Percentiles rank a stretch among this genome's conserved stretches.
Conservation (phyloP, 441 rosid genomes). For the Eutrema salsugineum region DNA sequence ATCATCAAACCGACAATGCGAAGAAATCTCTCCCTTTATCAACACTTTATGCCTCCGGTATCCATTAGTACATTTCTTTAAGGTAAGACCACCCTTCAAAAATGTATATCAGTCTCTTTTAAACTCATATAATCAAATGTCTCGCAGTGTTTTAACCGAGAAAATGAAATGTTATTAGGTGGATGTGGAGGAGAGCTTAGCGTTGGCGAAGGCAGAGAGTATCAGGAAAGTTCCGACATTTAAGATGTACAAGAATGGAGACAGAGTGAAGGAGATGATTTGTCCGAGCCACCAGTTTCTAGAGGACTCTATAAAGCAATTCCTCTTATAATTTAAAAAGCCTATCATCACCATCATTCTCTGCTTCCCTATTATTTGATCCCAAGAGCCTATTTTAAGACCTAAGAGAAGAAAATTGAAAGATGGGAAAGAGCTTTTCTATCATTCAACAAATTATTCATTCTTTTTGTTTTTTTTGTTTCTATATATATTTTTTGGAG, state of each 20-base stretch:
- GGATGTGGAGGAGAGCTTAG: conserved; percentile 49
- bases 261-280: conserved; percentile 51
- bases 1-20: conserved; percentile 45
- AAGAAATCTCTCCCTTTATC: conserved; percentile 56
- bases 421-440: conserved; percentile 17
- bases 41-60: conserved; percentile 58
- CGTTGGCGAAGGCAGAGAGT: conserved; percentile 40
- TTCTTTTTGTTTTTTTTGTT: conserved; percentile 10
- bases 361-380: conserved; percentile 6
- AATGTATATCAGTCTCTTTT: neutral
- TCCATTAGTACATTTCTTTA: conserved; percentile 55
- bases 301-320: conserved; percentile 46
- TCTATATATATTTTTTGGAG: neutral
- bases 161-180: conserved; percentile 28
- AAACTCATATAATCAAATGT: neutral
- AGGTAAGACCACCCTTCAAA: conserved; percentile 32
- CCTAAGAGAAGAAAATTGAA: conserved; percentile 7
- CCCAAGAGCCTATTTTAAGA: conserved; percentile 14
- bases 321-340: conserved; percentile 23
- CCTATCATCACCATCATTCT: conserved; percentile 16
- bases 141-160: neutral
- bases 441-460: conserved; percentile 29
- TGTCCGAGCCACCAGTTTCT: conserved; percentile 46
- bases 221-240: conserved; percentile 47
- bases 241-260: conserved; percentile 52